Evolutionary conservation across 192 early-diverging fungal genomes (phyloP), one percentile per base, ranked within the genome.

Genomic region (Geranomyces michiganensis): DNA sequence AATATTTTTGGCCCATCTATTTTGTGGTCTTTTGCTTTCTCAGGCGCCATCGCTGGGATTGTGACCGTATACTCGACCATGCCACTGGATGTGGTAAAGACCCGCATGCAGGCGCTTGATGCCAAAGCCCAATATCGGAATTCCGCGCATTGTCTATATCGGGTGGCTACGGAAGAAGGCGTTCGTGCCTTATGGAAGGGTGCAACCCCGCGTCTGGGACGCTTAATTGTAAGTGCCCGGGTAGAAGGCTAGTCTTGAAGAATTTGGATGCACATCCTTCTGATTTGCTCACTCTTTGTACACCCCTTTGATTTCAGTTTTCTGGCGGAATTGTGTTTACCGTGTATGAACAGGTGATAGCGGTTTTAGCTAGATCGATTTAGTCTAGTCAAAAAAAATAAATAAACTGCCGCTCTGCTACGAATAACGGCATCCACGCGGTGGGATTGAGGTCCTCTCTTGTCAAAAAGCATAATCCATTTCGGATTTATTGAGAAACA

Each of bases 11-110:
- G n/a, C n/a, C 56, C 24, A 19, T 47, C 46, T 47, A 47, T 14
- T 47, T 19, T 47, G 12, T 47, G 46, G 19, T 19, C 19, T 47
- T 47, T 19, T 53, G 51, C 4, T 53, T 7, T 53, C 51, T 8
- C 10, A 58, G 96, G 96, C 27, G 90, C 91, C 59, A 78, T 89
- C 61, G 95, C 95, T 0, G 97, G 95, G 14, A 91, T 89, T 59
- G 86, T 99, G 24, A 99, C 95, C 0, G 95, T 97, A 0, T 99
- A 96, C 72, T 81, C 91, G 0, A 99, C 97, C 1, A 97, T 97
- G 95, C 95, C 95, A 13, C 75, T 99, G 21, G 96, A 99, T 79
- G 94, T 95, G n/a, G 85, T 96, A 65, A 99, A 99, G 79, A 99
- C 97, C 13, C 89, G 91, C 65, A 94, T 97, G 93, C 97, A 99